Evolutionary conservation across 169 alveolate species (phyloP).

Genomic region (Plasmodium malariae): DNA sequence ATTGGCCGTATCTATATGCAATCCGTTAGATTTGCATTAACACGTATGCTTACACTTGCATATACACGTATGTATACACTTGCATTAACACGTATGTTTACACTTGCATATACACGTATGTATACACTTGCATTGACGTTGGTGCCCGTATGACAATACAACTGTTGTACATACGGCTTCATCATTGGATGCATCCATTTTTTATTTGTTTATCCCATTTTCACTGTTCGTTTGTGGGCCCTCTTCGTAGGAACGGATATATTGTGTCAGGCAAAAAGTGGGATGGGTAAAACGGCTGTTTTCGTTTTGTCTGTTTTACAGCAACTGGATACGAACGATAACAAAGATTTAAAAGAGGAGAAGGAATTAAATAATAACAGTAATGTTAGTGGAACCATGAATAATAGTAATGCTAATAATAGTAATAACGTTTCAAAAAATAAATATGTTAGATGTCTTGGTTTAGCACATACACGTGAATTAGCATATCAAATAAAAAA

Average conservation of each 20-base stretch:
- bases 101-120: too few relatives aligned
- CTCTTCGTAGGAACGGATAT: slow-evolving; percentile 95
- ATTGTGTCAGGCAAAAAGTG: slow-evolving; percentile 99
- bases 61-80: too few relatives aligned
- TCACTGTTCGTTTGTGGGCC: background rate
- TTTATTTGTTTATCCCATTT: background rate
- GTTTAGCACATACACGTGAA: slow-evolving; percentile 99
- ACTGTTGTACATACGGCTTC: too few relatives aligned
- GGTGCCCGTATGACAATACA: too few relatives aligned
- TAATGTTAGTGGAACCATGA: slow-evolving; percentile 77
- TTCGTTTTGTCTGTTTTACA: slow-evolving; percentile 98
- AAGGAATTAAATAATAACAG: slow-evolving; percentile 77
- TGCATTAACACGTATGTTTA: too few relatives aligned
- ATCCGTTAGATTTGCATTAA: too few relatives aligned
- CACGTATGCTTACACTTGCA: too few relatives aligned
- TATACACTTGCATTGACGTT: too few relatives aligned
- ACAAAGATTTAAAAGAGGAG: slow-evolving; percentile 83
- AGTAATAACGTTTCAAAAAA: slow-evolving; percentile 78
- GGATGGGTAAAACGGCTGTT: slow-evolving; percentile 99
- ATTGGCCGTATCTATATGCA: too few relatives aligned
- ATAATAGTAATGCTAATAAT: slow-evolving; percentile 47
- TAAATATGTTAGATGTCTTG: slow-evolving; percentile 91
- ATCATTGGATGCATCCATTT: too few relatives aligned
- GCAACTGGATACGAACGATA: slow-evolving; percentile 93
- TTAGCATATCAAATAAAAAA: slow-evolving; percentile 99